Percentiles rank a stretch among this genome's conserved stretches.
Conservation (phyloP, 495 filamentous ascomycete species). For the Aspergillus bridgeri region DNA sequence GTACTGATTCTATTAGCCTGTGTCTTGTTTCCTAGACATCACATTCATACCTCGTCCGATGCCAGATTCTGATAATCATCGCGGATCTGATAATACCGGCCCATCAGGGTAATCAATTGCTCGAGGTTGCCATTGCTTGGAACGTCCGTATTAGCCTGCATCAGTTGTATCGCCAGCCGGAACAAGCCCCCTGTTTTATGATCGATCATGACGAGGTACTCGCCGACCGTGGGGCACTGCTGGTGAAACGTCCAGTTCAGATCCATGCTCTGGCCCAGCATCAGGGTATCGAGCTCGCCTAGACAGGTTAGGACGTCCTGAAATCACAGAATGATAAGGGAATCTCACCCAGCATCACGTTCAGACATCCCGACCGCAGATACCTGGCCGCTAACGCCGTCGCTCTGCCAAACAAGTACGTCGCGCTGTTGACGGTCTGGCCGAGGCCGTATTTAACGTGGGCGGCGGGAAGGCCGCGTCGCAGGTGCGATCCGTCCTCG, state of each 20-base stretch:
- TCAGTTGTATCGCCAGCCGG: constrained; percentile 21
- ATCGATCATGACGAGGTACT: constrained; percentile 26
- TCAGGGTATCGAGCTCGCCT: constrained; percentile 16
- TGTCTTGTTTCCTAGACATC: no score
- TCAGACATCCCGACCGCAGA: background rate
- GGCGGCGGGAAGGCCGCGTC: constrained; percentile 75
- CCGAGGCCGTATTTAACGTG: constrained; percentile 79
- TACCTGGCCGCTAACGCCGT: background rate
- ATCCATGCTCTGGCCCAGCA: constrained; percentile 31
- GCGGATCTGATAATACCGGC: constrained; percentile 33
- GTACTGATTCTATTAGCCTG: constrained; percentile 2
- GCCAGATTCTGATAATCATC: constrained; percentile 38
- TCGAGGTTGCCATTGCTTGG: constrained; percentile 3
- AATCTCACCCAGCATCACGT: background rate
- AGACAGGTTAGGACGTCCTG: background rate
- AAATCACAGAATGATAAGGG: no score
- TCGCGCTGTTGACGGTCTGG: constrained; percentile 84
- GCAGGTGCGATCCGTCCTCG: constrained; percentile 62
- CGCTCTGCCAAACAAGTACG: constrained; percentile 53
- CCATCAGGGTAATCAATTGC: constrained; percentile 20
- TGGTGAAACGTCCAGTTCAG: constrained; percentile 29
- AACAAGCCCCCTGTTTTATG: constrained; percentile 38
- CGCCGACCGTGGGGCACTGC: constrained; percentile 14
- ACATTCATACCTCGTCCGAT: constrained; percentile 1
- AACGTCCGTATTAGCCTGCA: constrained; percentile 15